Evolutionary conservation across 208 protist species (phyloP).

Genomic region (Trypanosoma conorhini): DNA sequence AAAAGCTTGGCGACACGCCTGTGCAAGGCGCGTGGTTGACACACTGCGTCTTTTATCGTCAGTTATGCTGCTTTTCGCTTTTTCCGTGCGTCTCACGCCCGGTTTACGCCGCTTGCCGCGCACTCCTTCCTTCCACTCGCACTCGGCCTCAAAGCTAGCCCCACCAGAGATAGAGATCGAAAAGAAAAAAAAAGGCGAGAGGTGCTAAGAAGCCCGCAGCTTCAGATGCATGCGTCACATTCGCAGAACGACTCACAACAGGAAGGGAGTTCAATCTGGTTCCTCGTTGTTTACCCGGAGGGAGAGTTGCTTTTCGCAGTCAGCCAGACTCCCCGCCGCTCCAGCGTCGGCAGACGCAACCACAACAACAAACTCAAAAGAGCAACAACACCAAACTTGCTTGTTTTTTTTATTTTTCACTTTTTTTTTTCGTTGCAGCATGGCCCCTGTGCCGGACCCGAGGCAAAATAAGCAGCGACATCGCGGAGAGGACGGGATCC

Average conservation of each 20-base stretch:
- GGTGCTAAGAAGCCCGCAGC: background rate
- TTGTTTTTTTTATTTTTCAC: background rate
- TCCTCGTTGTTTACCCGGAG: no score
- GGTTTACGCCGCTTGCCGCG: no score
- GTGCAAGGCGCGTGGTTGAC: background rate
- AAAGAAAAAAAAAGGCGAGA: background rate
- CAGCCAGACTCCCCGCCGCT: no score
- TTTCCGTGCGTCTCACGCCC: background rate
- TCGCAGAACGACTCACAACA: background rate
- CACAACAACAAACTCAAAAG: no score
- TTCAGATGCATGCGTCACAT: background rate
- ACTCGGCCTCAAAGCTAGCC: background rate
- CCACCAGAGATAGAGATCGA: background rate
- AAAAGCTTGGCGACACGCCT: background rate
- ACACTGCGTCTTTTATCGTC: background rate
- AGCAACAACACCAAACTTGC: no score
- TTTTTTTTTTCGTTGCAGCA: background rate
- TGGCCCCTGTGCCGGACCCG: background rate
- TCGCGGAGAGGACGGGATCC: background rate
- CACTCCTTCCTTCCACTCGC: no score
- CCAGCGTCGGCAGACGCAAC: no score
- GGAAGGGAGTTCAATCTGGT: background rate
- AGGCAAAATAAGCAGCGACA: background rate
- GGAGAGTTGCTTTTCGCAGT: no score
- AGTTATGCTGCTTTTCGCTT: background rate